These are phyloP conservation scores for Tubosaeta sp. DNA, from an alignment of 768 basidiomycete genomes.

Conservation along the genomic window DNA sequence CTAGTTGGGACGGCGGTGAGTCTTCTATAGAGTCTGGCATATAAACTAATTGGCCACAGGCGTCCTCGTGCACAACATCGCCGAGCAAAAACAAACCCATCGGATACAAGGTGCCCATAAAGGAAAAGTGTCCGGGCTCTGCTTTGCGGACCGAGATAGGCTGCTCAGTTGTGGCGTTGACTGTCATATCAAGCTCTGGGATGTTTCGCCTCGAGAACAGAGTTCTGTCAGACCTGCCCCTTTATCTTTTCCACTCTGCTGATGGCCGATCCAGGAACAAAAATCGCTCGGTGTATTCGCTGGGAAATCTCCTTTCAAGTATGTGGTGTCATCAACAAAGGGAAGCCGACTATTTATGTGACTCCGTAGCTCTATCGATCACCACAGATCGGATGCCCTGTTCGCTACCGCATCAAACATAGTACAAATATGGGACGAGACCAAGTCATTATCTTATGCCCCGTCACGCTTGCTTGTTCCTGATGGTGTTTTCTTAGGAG, in stretches of 20 bases:
- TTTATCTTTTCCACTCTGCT: not conserved
- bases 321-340: slow-evolving; percentile 18
- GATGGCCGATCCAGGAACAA: slow-evolving; percentile 26
- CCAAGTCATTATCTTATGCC: slow-evolving; percentile 48
- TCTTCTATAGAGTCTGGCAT: slow-evolving; percentile 11
- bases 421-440: slow-evolving; percentile 98
- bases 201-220: slow-evolving; percentile 37
- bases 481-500: slow-evolving; percentile 46
- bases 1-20: slow-evolving; percentile 93
- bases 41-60: slow-evolving; percentile 39
- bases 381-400: slow-evolving; percentile 81
- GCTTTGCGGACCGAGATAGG: slow-evolving; percentile 60
- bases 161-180: slow-evolving; percentile 82
- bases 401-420: slow-evolving; percentile 93
- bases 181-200: slow-evolving; percentile 80
- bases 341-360: not conserved
- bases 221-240: slow-evolving; percentile 33
- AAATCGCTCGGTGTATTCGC: slow-evolving; percentile 75
- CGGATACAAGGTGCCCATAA: slow-evolving; percentile 72
- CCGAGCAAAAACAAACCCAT: slow-evolving; percentile 48
- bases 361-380: slow-evolving; percentile 76
- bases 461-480: not conserved
- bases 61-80: slow-evolving; percentile 80
- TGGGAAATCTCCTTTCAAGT: slow-evolving; percentile 93
- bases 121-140: slow-evolving; percentile 80